Conservation (phyloP, 352 stramenopile genomes). For the Globisporangium irregulare region DNA sequence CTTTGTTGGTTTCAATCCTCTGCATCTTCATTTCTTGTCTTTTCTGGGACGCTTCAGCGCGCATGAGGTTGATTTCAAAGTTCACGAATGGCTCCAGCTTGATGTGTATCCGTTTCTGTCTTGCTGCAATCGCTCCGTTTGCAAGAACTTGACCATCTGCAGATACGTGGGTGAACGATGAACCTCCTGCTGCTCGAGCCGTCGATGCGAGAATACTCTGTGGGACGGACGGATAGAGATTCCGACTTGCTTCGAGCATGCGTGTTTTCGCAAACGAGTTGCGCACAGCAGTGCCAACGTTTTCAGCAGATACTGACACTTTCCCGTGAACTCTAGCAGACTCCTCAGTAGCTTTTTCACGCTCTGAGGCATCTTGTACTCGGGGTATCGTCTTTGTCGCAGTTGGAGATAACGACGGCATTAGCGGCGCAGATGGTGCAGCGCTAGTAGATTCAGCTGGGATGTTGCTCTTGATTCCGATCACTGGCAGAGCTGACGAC, state of each 20-base stretch:
- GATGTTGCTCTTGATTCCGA: background rate
- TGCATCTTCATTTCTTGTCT: slow-evolving; percentile 83
- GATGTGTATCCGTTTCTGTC: slow-evolving; percentile 54
- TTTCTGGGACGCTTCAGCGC: slow-evolving; percentile 72
- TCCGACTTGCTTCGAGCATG: slow-evolving; percentile 29
- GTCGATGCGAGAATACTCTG: background rate
- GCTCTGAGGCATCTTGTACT: background rate
- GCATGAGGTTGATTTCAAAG: slow-evolving; percentile 82
- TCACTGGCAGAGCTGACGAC: slow-evolving; percentile 9
- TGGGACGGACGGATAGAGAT: slow-evolving; percentile 43
- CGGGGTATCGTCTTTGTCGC: slow-evolving; percentile 38
- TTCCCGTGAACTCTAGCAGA: slow-evolving; percentile 21
- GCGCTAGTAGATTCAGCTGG: background rate
- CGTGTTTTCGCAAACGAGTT: slow-evolving; percentile 49
- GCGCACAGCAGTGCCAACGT: slow-evolving; percentile 30
- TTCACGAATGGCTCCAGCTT: slow-evolving; percentile 81
- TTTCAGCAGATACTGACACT: slow-evolving; percentile 24
- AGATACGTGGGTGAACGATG: slow-evolving; percentile 11
- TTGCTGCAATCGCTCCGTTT: slow-evolving; percentile 16
- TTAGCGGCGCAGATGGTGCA: slow-evolving; percentile 22
- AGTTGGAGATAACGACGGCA: slow-evolving; percentile 46
- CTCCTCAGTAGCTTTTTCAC: slow-evolving; percentile 3
- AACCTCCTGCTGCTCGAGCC: slow-evolving; percentile 6
- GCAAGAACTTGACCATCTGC: slow-evolving; percentile 28
- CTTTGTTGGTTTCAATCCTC: slow-evolving; percentile 80